Percentiles rank a stretch among this genome's conserved stretches.
Evolutionary conservation across 1,284 basidiomycete species (phyloP).

Genomic region (Moesziomyces parantarcticus): DNA sequence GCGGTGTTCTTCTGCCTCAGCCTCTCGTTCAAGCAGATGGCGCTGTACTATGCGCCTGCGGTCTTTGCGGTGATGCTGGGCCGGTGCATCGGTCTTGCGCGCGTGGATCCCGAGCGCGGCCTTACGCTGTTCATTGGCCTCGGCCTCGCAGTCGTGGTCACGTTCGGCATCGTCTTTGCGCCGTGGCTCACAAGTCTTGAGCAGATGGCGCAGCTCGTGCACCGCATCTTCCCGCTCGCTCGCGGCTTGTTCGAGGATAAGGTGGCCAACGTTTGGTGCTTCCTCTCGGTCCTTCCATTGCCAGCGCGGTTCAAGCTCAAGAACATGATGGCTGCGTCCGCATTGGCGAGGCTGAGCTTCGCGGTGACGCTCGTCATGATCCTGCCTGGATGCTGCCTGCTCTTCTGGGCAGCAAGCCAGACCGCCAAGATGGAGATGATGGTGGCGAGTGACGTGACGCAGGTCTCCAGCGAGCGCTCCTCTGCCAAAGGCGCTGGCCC

Average conservation of each 20-base stretch:
- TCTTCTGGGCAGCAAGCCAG: conserved; percentile 56
- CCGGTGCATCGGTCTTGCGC: conserved; percentile 78
- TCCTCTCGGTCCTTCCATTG: conserved; percentile 57
- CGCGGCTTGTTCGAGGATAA: conserved; percentile 95
- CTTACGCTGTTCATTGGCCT: conserved; percentile 77
- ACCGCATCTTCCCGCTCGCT: conserved; percentile 87
- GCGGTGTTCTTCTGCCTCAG: conserved; percentile 84
- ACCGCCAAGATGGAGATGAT: conserved; percentile 63
- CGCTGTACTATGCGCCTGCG: conserved; percentile 90
- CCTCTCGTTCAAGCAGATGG: conserved; percentile 94
- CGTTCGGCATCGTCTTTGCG: conserved; percentile 78
- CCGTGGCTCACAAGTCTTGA: conserved; percentile 78
- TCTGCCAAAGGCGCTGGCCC: conserved; percentile 1
- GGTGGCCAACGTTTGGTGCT: conserved; percentile 90
- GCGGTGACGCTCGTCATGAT: conserved; percentile 67
- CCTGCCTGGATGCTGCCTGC: conserved; percentile 57
- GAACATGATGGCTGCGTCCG: conserved; percentile 39
- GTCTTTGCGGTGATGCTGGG: conserved; percentile 66
- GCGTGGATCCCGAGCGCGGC: conserved; percentile 76
- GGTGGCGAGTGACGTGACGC: conserved; percentile 37
- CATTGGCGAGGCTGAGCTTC: conserved; percentile 67
- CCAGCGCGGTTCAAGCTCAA: conserved; percentile 54
- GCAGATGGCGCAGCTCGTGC: conserved; percentile 74
- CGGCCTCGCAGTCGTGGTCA: conserved; percentile 70
- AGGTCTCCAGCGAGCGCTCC: neutral